Evolutionary conservation across 1,284 basidiomycete genomes (phyloP).

Genomic region (Cryptococcus sp.): DNA sequence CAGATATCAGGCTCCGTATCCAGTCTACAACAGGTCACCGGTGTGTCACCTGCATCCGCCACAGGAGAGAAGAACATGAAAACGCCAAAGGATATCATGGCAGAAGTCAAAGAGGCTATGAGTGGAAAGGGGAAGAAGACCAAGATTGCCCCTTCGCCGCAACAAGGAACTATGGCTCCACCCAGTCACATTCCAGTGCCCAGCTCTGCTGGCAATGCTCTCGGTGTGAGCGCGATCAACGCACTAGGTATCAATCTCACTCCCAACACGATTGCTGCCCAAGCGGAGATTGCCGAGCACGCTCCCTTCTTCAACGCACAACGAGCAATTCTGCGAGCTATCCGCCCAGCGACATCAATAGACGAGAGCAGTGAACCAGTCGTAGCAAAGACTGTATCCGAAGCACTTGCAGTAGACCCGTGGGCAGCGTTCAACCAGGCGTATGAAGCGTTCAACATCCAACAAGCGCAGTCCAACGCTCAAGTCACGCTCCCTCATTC

Average conservation of each 20-base stretch:
- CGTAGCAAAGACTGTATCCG: not conserved
- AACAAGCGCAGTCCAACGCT: not conserved
- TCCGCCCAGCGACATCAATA: not conserved
- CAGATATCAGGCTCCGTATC: not conserved
- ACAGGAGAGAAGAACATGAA: not conserved
- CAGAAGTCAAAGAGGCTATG: constrained; percentile 15
- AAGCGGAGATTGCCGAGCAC: constrained; percentile 22
- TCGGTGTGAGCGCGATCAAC: constrained; percentile 10
- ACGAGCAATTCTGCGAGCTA: constrained; percentile 5
- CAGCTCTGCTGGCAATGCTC: not conserved
- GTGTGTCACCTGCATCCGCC: not conserved
- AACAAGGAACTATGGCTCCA: not conserved
- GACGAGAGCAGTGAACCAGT: not conserved
- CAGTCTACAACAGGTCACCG: constrained; percentile 10
- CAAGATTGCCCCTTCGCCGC: not conserved
- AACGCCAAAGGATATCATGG: constrained; percentile 20
- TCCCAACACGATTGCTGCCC: constrained; percentile 9
- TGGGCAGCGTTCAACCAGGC: not conserved
- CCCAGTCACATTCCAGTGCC: not conserved
- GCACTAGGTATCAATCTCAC: constrained; percentile 26
- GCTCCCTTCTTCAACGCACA: constrained; percentile 29
- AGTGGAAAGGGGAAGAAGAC: not conserved
- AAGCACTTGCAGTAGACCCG: not conserved
- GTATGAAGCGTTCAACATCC: not conserved
- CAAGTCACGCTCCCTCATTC: not conserved